phyloP scores from a whole-genome alignment of 371 early-diverging fungal species.

The Parasitella parasitica region DNA sequence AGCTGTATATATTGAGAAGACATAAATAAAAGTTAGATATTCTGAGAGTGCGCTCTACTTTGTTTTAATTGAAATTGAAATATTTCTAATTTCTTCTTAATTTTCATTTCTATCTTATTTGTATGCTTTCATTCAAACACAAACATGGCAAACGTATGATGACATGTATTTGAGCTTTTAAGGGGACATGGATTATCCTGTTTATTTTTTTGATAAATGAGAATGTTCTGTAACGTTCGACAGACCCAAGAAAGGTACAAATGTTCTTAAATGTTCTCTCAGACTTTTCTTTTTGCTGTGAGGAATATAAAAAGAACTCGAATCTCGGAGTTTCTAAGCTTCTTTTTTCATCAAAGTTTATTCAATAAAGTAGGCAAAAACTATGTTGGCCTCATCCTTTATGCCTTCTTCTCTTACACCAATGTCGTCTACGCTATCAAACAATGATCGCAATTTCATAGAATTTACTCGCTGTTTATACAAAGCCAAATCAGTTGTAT shows the following conservation, averaged over 20 bases:
- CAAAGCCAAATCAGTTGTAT: slow-evolving; percentile 20
- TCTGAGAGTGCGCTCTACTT: background rate
- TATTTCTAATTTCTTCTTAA: background rate
- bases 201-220: background rate
- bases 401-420: background rate
- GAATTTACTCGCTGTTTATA: slow-evolving; percentile 28
- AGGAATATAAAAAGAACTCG: background rate
- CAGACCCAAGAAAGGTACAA: background rate
- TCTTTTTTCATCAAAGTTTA: background rate
- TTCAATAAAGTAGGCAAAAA: background rate
- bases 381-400: background rate
- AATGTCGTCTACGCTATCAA: slow-evolving; percentile 11
- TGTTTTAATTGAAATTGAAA: background rate
- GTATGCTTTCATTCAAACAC: background rate
- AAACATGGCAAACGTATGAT: background rate
- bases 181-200: background rate
- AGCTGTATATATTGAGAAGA: background rate
- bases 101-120: background rate
- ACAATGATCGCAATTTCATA: slow-evolving; percentile 21
- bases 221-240: slow-evolving; percentile 9
- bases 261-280: slow-evolving; percentile 7
- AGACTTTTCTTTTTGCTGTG: background rate
- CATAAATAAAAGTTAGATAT: background rate
- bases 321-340: background rate
- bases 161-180: background rate